These are phyloP conservation scores for Botrytis fabae DNA, from an alignment of 2,329 filamentous ascomycete species.

Conservation along the genomic window DNA sequence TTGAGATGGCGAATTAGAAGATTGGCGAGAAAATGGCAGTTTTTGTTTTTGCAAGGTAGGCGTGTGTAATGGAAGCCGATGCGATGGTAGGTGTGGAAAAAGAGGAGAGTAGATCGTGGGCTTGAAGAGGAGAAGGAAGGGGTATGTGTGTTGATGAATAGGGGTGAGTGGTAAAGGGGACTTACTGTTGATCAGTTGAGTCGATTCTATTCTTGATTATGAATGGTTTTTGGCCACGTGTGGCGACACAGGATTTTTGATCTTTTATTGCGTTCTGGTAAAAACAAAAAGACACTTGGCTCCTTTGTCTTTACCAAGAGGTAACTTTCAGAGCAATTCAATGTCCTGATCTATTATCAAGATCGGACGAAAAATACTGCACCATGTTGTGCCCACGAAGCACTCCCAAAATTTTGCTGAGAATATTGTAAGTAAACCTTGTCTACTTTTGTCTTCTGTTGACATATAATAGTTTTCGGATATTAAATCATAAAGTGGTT, in stretches of 20 bases:
- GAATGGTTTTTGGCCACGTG: background rate
- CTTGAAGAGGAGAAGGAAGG: background rate
- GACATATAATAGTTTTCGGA: background rate
- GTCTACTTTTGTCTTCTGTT: background rate
- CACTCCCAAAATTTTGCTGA: background rate
- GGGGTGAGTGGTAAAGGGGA: too few relatives aligned
- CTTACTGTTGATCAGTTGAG: background rate
- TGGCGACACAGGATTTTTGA: background rate
- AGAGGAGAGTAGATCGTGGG: background rate
- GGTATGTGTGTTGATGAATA: background rate
- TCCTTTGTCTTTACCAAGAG: background rate
- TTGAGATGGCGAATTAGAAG: background rate
- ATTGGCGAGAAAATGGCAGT: background rate
- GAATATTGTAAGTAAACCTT: background rate
- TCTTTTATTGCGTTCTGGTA: background rate
- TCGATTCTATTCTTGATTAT: background rate
- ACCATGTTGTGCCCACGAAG: background rate
- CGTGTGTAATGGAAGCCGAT: background rate
- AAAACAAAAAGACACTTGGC: background rate
- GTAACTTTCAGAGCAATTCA: background rate
- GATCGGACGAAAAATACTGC: background rate
- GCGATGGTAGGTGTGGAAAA: background rate
- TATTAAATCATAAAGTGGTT: background rate
- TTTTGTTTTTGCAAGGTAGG: background rate
- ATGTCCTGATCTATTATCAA: background rate